These are phyloP conservation scores for Cryptococcus sp. DNA, from an alignment of 1,284 basidiomycete genomes.

Conservation along the genomic window DNA sequence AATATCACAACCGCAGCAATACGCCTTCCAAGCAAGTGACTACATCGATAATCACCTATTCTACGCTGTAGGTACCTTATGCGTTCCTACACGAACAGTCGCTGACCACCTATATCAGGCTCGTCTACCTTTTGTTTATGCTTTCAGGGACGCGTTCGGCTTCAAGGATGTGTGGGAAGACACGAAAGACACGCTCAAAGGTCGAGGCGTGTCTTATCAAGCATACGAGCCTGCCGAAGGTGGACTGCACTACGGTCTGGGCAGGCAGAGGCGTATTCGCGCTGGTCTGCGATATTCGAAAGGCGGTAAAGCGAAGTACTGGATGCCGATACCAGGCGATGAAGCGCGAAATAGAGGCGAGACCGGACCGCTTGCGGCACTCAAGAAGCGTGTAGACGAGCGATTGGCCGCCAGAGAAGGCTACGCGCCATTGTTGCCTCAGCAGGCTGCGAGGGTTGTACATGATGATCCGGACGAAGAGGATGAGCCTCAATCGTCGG, in stretches of 20 bases:
- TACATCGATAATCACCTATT: conserved; percentile 69
- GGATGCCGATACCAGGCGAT: conserved; percentile 71
- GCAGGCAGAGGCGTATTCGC: conserved; percentile 76
- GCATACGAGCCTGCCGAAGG: conserved; percentile 95
- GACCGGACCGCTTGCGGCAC: conserved; percentile 53
- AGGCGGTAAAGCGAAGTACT: conserved; percentile 86
- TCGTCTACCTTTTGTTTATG: conserved; percentile 82
- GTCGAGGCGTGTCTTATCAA: conserved; percentile 90
- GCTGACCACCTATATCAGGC: conserved; percentile 54
- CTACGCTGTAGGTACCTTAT: conserved; percentile 58
- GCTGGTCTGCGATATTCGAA: conserved; percentile 88
- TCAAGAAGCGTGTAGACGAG: conserved; percentile 58
- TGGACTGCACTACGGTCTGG: conserved; percentile 79
- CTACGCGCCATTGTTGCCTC: conserved; percentile 72
- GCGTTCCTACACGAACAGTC: background rate
- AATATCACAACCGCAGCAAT: conserved; percentile 32
- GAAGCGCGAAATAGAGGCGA: conserved; percentile 47
- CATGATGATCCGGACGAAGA: conserved; percentile 59
- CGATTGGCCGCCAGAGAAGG: conserved; percentile 61
- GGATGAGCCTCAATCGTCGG: conserved; percentile 36
- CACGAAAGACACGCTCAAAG: conserved; percentile 76
- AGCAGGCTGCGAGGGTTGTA: conserved; percentile 67
- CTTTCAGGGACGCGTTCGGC: conserved; percentile 84
- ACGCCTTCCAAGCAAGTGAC: conserved; percentile 62
- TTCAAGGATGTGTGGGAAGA: conserved; percentile 86